Evolutionary conservation across 495 filamentous ascomycete genomes (phyloP), one percentile per base, ranked within the genome.

Genomic region (Trichoderma gamsii): DNA sequence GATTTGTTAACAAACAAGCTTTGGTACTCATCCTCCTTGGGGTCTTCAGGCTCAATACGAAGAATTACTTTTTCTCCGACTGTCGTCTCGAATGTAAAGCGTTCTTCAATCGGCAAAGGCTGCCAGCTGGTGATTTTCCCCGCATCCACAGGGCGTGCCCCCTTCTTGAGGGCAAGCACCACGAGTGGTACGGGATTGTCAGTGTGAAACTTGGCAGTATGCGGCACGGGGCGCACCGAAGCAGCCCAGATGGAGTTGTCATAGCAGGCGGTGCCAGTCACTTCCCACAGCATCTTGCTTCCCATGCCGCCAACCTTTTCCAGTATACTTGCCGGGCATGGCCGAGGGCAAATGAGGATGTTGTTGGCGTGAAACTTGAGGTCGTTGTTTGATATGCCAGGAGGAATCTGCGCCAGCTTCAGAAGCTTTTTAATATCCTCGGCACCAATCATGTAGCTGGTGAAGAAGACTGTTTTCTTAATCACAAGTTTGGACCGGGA

Each of bases 231-330:
- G 35, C 83, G 82, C 49, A 97, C 84, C 43, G 86, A 84, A 35
- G 88, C 93, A 27, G 94, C 96, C 92, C 93, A 98, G 66, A 97
- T 81, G 70, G 84, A 89, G 75, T 92, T 87, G 66, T 97, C 90
- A 71, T 83, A 89, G 65, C 82, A 82, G 9, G 85, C 91, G 16
- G 88, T 87, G 23, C 89, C 91, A 4, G 88, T 90, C 16, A 97
- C 87, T 75, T 92, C 83, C 90, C 94, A 99, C 63, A 75, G 87
- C 73, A 94, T 82, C 76, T 89, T 93, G 73, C 83, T 85, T 35
- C 93, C 92, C 68, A 97, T 81, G 44, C 94, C 92, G 67, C 95
- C 96, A 41, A 94, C 88, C 73, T 90, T 93, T 18, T 91, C 81
- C 32, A 97, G 79, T 35, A 95, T 88, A 65, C 80, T 80, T 51